Evolutionary conservation across 2,329 filamentous ascomycete genomes (phyloP).

Genomic region (Cladobotryum protrusum): DNA sequence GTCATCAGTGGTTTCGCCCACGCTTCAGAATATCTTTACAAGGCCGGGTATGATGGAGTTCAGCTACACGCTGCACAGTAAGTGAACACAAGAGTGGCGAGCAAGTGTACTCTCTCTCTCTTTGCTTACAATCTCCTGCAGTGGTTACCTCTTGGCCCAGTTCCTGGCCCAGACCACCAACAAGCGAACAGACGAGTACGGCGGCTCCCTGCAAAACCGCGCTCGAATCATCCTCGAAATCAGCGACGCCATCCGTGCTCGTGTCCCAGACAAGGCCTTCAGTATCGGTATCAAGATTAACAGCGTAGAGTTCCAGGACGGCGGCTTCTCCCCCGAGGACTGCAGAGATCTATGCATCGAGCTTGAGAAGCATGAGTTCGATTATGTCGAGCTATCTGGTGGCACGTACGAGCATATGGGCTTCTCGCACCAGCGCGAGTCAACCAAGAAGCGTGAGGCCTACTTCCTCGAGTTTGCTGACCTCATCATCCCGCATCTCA

Average conservation of each 20-base stretch:
- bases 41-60: slow-evolving; percentile 53
- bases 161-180: slow-evolving; percentile 47
- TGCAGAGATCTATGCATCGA: slow-evolving; percentile 40
- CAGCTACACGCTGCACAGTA: slow-evolving; percentile 46
- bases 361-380: slow-evolving; percentile 44
- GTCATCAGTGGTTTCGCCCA: slow-evolving; percentile 58
- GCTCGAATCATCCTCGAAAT: slow-evolving; percentile 41
- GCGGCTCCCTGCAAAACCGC: slow-evolving; percentile 38
- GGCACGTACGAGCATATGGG: slow-evolving; percentile 53
- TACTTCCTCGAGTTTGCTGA: slow-evolving; percentile 59
- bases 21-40: slow-evolving; percentile 54
- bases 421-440: slow-evolving; percentile 46
- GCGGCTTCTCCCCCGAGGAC: slow-evolving; percentile 48
- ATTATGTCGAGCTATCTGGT: slow-evolving; percentile 55
- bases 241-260: slow-evolving; percentile 27
- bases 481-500: slow-evolving; percentile 36
- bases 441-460: slow-evolving; percentile 48
- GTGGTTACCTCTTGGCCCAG: slow-evolving; percentile 47
- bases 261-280: slow-evolving; percentile 24
- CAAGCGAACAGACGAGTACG: slow-evolving; percentile 46
- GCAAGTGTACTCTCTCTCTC: not conserved
- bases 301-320: slow-evolving; percentile 48
- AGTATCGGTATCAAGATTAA: slow-evolving; percentile 54
- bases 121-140: slow-evolving; percentile 6
- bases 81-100: slow-evolving; percentile 1